These are phyloP conservation scores for Ormosia semicastrata DNA, from an alignment of 306 rosid genomes.

Conservation along the genomic window DNA sequence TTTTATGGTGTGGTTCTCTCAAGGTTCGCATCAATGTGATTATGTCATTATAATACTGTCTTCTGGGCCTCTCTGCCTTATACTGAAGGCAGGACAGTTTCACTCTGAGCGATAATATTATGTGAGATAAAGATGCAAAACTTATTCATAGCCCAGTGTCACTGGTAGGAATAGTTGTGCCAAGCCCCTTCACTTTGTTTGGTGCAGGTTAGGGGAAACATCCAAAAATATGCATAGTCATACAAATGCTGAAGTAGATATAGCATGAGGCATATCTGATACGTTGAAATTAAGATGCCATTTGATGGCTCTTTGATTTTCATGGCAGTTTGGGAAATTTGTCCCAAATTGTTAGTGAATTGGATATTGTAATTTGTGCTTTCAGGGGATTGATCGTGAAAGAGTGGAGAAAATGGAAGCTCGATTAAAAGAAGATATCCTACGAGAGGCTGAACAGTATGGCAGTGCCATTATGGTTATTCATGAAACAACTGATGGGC, in stretches of 20 bases:
- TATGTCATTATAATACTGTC: constrained; percentile 13
- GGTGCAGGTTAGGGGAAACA: background rate
- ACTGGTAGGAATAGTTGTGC: no score
- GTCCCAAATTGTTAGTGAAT: constrained; percentile 27
- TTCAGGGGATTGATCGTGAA: constrained; percentile 85
- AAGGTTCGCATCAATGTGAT: background rate
- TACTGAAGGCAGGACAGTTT: background rate
- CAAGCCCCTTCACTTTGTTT: background rate
- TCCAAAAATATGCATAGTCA: background rate
- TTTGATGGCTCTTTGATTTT: background rate
- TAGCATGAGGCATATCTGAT: background rate
- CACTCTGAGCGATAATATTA: background rate
- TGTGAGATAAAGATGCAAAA: background rate
- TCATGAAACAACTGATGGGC: constrained; percentile 81
- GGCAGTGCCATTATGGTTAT: constrained; percentile 86
- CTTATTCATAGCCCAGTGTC: background rate
- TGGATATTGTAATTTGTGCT: constrained; percentile 21
- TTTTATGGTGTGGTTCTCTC: no score
- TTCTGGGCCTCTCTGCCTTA: background rate
- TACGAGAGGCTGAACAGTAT: constrained; percentile 79
- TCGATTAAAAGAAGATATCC: constrained; percentile 79
- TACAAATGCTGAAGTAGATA: background rate
- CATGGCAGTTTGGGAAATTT: background rate
- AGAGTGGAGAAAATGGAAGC: constrained; percentile 95
- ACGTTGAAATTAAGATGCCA: background rate